phyloP scores from a whole-genome alignment of 208 protist species.

The Acanthamoeba royreba region DNA sequence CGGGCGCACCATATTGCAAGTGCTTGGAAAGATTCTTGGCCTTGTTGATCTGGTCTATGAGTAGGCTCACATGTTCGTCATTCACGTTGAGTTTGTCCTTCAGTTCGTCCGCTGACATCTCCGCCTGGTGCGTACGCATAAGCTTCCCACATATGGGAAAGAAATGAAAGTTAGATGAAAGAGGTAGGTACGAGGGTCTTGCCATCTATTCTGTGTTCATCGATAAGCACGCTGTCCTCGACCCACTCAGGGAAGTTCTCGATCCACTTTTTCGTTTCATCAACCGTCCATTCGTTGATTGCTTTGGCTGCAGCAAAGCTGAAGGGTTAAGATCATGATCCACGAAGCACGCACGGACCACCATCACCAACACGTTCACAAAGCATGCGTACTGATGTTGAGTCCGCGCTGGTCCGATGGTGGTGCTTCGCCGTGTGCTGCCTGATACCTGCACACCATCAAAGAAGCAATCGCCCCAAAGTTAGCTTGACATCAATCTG shows the following conservation, averaged over 20 bases:
- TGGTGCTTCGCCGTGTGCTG: background rate
- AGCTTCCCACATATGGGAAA: no score
- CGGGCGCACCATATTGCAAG: background rate
- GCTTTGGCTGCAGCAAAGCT: background rate
- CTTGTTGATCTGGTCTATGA: background rate
- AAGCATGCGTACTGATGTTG: background rate
- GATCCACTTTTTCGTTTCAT: background rate
- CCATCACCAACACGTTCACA: no score
- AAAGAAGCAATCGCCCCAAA: background rate
- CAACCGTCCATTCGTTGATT: background rate
- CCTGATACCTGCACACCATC: background rate
- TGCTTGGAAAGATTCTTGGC: background rate
- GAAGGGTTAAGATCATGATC: background rate
- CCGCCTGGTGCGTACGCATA: no score
- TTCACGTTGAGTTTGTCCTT: background rate
- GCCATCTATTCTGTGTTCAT: background rate
- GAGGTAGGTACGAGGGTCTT: background rate
- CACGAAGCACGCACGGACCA: background rate
- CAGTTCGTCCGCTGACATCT: background rate
- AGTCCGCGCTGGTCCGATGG: background rate
- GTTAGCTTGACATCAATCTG: background rate
- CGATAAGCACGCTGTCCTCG: background rate
- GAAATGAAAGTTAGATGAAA: background rate
- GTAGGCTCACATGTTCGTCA: background rate
- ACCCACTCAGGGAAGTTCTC: background rate